Evolutionary conservation across 75 land plant species (phyloP), one percentile per base, ranked within the genome.

Genomic region (Larix kaempferi): DNA sequence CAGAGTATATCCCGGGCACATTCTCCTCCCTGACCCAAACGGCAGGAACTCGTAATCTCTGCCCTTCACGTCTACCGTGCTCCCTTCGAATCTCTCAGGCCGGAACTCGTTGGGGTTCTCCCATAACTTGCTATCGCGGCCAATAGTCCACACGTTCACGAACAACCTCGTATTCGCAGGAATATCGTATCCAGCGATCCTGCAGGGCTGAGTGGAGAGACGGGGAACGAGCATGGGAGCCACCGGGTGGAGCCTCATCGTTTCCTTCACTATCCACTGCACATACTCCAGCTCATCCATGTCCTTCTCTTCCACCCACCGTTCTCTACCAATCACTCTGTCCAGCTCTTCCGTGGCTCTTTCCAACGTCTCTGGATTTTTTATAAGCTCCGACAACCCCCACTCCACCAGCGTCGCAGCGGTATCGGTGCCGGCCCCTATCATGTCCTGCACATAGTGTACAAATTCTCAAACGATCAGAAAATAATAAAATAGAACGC

Each of bases 361-460:
- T 27, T 80, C 44, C 63, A 86, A 76, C 1, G 84, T 54, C 2
- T 82, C 44, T 0, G 89, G 88, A n/a, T 85, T 78, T 56, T 60
- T 80, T 3, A 90, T 33, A 59, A 90, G 78, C 78, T 90, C 87
- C 22, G 91, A 76, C 7, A 90, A 74, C 4, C 87, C 89, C 91
- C 91, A 90, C 58, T 90, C 91, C 72, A 86, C 86, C 0, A 86
- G 82, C 66, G 79, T 80, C 0, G 86, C 89, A 49, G 86, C 80
- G 77, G 84, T 89, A 77, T 89, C 91, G 0, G 91, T 89, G 13
- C 88, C 86, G 13, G 88, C 91, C 15, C 83, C 86, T 7, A 89
- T 78, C 74, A 89, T 22, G 56, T 89, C 91, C 88, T 89, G 75
- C 16, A 59, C 74, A 4, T 7, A 16, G 0, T 16, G 1, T 59